These are phyloP conservation scores for Penicillium cinerascens DNA, from an alignment of 495 filamentous ascomycete species.

Conservation along the genomic window DNA sequence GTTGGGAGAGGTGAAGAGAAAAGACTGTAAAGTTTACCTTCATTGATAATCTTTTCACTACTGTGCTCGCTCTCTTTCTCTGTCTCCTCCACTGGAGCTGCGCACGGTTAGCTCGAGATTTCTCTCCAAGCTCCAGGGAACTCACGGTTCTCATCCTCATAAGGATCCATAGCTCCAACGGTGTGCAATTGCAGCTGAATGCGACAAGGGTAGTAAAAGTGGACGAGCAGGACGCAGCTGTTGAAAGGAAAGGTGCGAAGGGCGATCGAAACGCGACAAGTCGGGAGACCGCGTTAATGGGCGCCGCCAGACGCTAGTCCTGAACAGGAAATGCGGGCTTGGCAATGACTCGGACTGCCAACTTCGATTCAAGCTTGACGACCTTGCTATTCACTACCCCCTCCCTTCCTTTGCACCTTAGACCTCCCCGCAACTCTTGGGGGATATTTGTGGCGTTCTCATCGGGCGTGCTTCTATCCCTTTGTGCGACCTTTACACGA, in stretches of 20 bases:
- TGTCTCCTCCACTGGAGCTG: conserved; percentile 44
- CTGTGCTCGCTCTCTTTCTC: conserved; percentile 70
- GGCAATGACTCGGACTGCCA: conserved; percentile 24
- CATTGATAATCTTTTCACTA: conserved; percentile 86
- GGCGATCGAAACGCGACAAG: conserved; percentile 1
- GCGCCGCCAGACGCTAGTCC: conserved; percentile 25
- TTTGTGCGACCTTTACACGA: background rate
- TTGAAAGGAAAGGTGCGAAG: background rate
- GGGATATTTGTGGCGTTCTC: background rate
- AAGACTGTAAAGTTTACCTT: conserved; percentile 52
- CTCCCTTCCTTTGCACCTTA: background rate
- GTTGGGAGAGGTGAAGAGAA: background rate
- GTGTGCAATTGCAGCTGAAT: background rate
- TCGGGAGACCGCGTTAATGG: conserved; percentile 38
- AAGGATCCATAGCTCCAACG: conserved; percentile 34
- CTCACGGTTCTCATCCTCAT: conserved; percentile 36
- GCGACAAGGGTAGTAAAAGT: background rate
- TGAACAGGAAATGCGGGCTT: conserved; percentile 14
- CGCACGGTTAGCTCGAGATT: conserved; percentile 18
- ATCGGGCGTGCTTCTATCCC: background rate
- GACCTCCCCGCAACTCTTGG: background rate
- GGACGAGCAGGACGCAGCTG: background rate
- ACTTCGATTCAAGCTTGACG: conserved; percentile 7
- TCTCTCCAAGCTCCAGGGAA: background rate
- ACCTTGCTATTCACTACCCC: conserved; percentile 2